Conservation (phyloP, 2,329 filamentous ascomycete species). For the Myotisia sp. region DNA sequence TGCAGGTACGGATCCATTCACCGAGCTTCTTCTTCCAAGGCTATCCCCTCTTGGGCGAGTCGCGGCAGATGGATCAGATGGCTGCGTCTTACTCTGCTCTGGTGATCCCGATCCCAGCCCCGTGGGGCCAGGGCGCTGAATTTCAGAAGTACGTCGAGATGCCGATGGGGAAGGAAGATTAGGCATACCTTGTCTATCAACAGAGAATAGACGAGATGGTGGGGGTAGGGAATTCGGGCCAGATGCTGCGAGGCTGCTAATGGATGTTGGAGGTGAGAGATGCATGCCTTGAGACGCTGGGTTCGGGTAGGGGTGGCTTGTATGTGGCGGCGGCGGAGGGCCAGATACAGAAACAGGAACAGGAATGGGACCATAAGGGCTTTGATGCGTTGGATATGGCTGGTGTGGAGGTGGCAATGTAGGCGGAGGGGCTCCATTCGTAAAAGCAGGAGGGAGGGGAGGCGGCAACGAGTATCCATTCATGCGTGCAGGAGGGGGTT, state of each 20-base stretch:
- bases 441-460: constrained; percentile 21
- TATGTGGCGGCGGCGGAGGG: constrained; percentile 20
- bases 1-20: constrained; percentile 9
- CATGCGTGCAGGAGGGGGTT: constrained; percentile 35
- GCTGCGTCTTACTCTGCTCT: constrained; percentile 19
- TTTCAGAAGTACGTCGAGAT: constrained; percentile 22
- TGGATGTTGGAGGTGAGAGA: constrained; percentile 24
- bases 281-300: constrained; percentile 26
- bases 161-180: constrained; percentile 24
- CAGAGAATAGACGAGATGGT: constrained; percentile 25
- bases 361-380: constrained; percentile 25
- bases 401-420: constrained; percentile 23
- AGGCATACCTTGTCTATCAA: constrained; percentile 24
- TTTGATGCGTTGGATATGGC: constrained; percentile 24
- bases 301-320: constrained; percentile 22
- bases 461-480: constrained; percentile 40
- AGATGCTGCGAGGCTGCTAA: constrained; percentile 22
- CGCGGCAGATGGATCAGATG: neutral
- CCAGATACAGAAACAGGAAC: constrained; percentile 19
- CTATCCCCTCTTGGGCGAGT: constrained; percentile 17
- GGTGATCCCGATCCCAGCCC: constrained; percentile 4
- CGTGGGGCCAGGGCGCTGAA: constrained; percentile 18
- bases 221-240: constrained; percentile 23
- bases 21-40: constrained; percentile 5
- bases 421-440: constrained; percentile 18